Conservation (phyloP, 2,329 filamentous ascomycete genomes). For the Claviceps sp. region DNA sequence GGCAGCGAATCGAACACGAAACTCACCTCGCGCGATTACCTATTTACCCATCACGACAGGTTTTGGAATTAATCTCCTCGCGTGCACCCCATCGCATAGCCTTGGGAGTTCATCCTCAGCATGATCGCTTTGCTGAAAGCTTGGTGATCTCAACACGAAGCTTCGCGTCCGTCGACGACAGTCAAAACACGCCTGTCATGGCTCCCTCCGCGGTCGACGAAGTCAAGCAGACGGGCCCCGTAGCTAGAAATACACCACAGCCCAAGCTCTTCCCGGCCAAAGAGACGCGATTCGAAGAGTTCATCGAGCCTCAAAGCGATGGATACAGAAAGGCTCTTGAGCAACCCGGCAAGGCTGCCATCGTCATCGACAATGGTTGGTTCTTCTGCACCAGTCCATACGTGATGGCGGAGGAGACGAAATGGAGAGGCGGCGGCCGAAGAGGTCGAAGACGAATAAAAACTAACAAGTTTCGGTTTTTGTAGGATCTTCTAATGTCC, state of each 20-base stretch:
- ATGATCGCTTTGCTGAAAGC: constrained; percentile 1
- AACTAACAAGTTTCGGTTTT: neutral
- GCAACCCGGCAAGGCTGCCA: constrained; percentile 51
- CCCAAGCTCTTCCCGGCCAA: constrained; percentile 47
- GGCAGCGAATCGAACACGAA: neutral
- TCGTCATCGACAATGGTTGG: constrained; percentile 95
- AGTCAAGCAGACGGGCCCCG: constrained; percentile 21
- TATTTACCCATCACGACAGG: neutral
- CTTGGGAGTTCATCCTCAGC: constrained; percentile 1
- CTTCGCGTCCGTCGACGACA: constrained; percentile 3
- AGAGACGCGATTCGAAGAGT: constrained; percentile 48
- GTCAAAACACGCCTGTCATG: constrained; percentile 23
- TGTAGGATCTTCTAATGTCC: constrained; percentile 71
- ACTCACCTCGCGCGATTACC: neutral
- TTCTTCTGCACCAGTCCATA: constrained; percentile 8
- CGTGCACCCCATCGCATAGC: constrained; percentile 2
- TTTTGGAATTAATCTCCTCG: neutral
- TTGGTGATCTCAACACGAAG: constrained; percentile 1
- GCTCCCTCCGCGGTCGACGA: constrained; percentile 40
- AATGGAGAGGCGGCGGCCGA: neutral
- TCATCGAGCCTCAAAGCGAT: constrained; percentile 42
- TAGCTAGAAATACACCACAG: constrained; percentile 34
- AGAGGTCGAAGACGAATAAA: neutral
- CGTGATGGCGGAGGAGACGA: neutral
- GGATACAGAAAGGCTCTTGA: constrained; percentile 57